A percentile compares a stretch with the other conserved stretches of the same genome.
phyloP scores from a whole-genome alignment of 441 rosid species.

The Erysimum cheiri region DNA sequence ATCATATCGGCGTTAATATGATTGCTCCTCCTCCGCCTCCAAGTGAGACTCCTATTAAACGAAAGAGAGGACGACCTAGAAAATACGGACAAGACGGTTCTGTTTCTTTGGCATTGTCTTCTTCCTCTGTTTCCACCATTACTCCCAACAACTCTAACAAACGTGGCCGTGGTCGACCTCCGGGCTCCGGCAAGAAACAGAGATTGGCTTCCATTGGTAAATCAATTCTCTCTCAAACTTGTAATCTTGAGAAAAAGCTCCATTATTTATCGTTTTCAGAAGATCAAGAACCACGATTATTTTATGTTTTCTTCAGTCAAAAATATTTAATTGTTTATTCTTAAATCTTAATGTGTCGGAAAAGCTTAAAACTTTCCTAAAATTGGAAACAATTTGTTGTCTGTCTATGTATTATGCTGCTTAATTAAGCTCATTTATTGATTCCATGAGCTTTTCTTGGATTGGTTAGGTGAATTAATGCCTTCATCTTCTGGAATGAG shows the following conservation, averaged over 20 bases:
- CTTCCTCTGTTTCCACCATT: conserved; percentile 56
- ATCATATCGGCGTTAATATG: conserved; percentile 34
- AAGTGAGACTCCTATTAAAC: conserved; percentile 60
- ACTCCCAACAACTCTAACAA: conserved; percentile 57
- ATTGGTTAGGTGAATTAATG: conserved; percentile 61
- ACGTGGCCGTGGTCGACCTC: conserved; percentile 95
- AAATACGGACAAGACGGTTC: conserved; percentile 88
- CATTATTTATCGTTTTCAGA: neutral
- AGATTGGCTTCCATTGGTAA: conserved; percentile 75
- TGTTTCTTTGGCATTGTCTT: conserved; percentile 84
- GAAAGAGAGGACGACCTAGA: conserved; percentile 94
- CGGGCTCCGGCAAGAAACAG: conserved; percentile 87
- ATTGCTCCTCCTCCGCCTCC: conserved; percentile 53
- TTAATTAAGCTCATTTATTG: conserved; percentile 17
- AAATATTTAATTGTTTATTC: conserved; percentile 27
- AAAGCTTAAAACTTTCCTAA: neutral
- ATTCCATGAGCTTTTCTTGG: conserved; percentile 37
- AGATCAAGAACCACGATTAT: neutral
- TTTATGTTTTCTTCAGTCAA: conserved; percentile 6
- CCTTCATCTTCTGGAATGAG: conserved; percentile 91
- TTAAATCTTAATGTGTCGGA: conserved; percentile 4
- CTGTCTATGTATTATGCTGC: conserved; percentile 13
- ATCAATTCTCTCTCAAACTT: neutral
- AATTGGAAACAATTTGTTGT: neutral
- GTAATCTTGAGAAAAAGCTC: neutral